Evolutionary conservation across 352 stramenopile species (phyloP).

Genomic region (Bremia lactucae): DNA sequence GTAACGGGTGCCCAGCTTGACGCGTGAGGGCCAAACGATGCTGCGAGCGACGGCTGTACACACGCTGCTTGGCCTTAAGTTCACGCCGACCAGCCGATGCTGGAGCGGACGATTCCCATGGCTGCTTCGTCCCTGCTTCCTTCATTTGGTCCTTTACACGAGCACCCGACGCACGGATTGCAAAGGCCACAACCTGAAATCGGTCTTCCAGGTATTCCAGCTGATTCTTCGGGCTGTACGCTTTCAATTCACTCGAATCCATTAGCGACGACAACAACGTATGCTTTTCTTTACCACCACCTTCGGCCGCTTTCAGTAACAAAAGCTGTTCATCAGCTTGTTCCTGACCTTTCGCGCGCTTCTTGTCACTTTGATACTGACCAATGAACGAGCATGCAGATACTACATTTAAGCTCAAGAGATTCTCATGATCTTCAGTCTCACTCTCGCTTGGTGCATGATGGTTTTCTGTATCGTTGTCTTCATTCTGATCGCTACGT

Average conservation of each 20-base stretch:
- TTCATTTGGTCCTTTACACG: slow-evolving; percentile 87
- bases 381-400: slow-evolving; percentile 68
- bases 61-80: slow-evolving; percentile 79
- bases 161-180: slow-evolving; percentile 70
- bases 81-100: slow-evolving; percentile 58
- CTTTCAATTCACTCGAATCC: slow-evolving; percentile 52
- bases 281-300: slow-evolving; percentile 18
- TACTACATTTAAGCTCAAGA: slow-evolving; percentile 15
- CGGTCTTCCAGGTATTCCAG: slow-evolving; percentile 83
- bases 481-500: slow-evolving; percentile 9
- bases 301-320: slow-evolving; percentile 9
- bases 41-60: slow-evolving; percentile 59
- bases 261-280: slow-evolving; percentile 30
- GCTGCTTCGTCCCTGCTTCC: slow-evolving; percentile 74
- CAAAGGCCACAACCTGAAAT: slow-evolving; percentile 84
- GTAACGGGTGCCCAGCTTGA: slow-evolving; percentile 45
- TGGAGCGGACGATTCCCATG: slow-evolving; percentile 56
- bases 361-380: slow-evolving; percentile 38
- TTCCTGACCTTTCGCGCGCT: slow-evolving; percentile 13
- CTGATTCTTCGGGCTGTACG: slow-evolving; percentile 78
- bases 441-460: slow-evolving; percentile 26
- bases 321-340: slow-evolving; percentile 20
- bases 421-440: slow-evolving; percentile 19
- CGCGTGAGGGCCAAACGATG: slow-evolving; percentile 54
- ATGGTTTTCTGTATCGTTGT: slow-evolving; percentile 7